Evolutionary conservation across 2,329 filamentous ascomycete species (phyloP).

Genomic region (Herpotrichia juniperi): DNA sequence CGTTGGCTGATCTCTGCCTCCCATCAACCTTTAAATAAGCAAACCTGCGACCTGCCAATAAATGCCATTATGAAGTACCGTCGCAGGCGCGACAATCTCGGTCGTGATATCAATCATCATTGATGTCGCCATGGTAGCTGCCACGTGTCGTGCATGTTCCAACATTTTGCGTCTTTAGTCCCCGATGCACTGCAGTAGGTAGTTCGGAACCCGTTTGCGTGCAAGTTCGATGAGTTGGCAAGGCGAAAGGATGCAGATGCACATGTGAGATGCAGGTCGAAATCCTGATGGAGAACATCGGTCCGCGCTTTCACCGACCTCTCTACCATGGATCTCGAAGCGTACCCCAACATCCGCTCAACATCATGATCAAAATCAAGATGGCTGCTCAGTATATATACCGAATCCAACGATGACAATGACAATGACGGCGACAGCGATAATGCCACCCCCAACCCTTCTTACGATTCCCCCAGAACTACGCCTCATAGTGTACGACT

Average conservation of each 20-base stretch:
- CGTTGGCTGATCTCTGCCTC: too few species aligned
- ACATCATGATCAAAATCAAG: too few species aligned
- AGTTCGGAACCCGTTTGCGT: not conserved
- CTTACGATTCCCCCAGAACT: constrained; percentile 10
- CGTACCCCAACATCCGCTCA: too few species aligned
- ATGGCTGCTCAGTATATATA: too few species aligned
- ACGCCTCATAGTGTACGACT: constrained; percentile 9
- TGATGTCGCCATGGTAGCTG: not conserved
- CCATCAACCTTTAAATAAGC: too few species aligned
- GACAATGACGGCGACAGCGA: too few species aligned
- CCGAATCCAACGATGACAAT: too few species aligned
- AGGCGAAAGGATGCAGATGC: not conserved
- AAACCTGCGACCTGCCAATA: too few species aligned
- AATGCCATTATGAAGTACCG: too few species aligned
- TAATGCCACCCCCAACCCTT: not conserved
- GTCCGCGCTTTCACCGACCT: not conserved
- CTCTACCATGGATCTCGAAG: too few species aligned
- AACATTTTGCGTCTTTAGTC: too few species aligned
- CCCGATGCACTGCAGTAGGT: not conserved
- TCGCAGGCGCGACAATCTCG: not conserved
- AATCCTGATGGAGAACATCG: not conserved
- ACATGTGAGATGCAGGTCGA: too few species aligned
- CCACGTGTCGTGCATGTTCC: not conserved
- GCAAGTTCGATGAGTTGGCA: not conserved
- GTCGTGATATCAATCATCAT: not conserved